These are phyloP conservation scores for Pinus taeda DNA, from an alignment of 75 land plant species.

Conservation along the genomic window DNA sequence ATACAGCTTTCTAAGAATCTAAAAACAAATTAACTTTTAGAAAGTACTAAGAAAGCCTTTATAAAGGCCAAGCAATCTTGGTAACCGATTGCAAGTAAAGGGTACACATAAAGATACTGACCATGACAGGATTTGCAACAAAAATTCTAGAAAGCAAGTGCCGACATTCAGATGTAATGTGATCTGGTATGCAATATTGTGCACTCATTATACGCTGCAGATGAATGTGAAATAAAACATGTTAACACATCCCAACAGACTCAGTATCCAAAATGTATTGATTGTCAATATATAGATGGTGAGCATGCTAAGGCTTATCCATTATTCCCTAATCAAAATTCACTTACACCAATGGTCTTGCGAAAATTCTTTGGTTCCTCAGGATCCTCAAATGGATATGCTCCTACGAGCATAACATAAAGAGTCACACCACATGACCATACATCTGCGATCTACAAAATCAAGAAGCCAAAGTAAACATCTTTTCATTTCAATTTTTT, in stretches of 20 bases:
- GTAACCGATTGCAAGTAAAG: background rate
- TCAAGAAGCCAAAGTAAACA: too few relatives aligned
- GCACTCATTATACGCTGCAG: slow-evolving; percentile 56
- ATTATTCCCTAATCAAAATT: background rate
- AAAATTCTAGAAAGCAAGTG: slow-evolving; percentile 60
- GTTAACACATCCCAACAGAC: too few relatives aligned
- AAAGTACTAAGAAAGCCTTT: background rate
- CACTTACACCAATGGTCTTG: slow-evolving; percentile 43
- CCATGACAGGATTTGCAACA: slow-evolving; percentile 51
- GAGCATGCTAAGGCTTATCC: too few relatives aligned
- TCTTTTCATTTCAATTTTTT: too few relatives aligned
- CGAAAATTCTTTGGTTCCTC: slow-evolving; percentile 53
- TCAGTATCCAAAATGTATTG: too few relatives aligned
- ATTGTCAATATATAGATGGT: too few relatives aligned
- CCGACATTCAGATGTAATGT: slow-evolving; percentile 49
- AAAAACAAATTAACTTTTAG: background rate
- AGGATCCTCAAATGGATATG: slow-evolving; percentile 70
- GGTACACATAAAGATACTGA: background rate
- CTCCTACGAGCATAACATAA: slow-evolving; percentile 63
- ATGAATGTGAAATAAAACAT: too few relatives aligned
- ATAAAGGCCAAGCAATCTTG: background rate
- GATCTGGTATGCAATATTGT: slow-evolving; percentile 62
- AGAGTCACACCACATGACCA: slow-evolving; percentile 72
- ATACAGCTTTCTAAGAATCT: background rate
- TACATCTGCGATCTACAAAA: slow-evolving; percentile 58